Base-by-base conservation (phyloP, 345 rosid species). In the Conringia planisiliqua region DNA sequence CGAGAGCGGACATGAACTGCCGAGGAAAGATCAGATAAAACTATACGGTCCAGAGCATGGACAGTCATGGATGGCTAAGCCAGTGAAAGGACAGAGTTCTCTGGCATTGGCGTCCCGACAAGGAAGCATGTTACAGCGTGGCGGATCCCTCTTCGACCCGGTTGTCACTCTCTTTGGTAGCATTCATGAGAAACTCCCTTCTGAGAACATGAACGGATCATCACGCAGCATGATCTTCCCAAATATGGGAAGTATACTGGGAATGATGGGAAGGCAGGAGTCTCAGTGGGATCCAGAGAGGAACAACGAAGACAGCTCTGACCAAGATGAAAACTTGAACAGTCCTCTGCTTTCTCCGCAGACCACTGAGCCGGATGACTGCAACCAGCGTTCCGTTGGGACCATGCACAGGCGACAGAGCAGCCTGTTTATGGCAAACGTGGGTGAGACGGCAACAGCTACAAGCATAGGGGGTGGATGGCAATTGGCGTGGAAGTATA, bases 381-480 rank as follows among this genome's bases (percentile, higher is more conserved):
- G 74, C 65, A 75, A 57, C 64, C 85, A 84, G 30, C 54, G 85
- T 48, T 48, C 84, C 24, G 78, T 56, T 42, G 93, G 87, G 58
- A 75, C 84, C 77, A 83, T 83, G 78, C 78, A 52, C 0, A 80
- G 95, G 70, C 36, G 77, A 78, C 88, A 73, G 35, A 81, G 80
- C 46, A 86, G 95, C 68, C 80, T 87, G 44, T 85, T 91, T 22
- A 62, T 81, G 76, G 85, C 85, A 50, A 90, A 90, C 69, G 66
- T 70, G 26, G 92, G 86, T 47, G 97, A 91, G 63, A 82, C 91
- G 0, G 76, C 69, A 0, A 70, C 88, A 67, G 75, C 87, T 42
- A 83, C 89, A 39, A 93, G 90, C 52, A 88, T 92, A 65, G 93
- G 97, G 20, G 93, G 91, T n/a, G 96, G 98, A 9, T 92, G 94